phyloP scores from a whole-genome alignment of 208 protist species.

The Leishmania guyanensis region DNA sequence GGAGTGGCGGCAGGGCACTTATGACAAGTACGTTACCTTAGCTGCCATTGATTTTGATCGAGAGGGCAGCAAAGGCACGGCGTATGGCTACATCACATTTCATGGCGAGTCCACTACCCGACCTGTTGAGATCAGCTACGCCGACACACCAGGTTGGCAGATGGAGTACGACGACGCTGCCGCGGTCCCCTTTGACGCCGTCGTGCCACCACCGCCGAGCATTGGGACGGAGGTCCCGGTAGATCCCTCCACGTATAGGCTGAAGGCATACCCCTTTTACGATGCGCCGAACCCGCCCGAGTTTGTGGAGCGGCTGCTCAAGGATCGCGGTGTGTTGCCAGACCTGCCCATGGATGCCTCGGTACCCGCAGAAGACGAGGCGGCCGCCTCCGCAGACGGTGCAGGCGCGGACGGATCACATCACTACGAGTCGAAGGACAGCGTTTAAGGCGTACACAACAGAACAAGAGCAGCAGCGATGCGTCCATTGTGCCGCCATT shows the following conservation, averaged over 20 bases:
- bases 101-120: conserved; percentile 83
- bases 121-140: conserved; percentile 75
- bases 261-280: conserved; percentile 89
- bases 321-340: conserved; percentile 87
- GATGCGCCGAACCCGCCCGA: conserved; percentile 87
- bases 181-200: conserved; percentile 64
- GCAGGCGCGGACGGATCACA: conserved; percentile 40
- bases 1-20: conserved; percentile 89
- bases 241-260: conserved; percentile 58
- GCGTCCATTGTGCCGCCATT: not conserved
- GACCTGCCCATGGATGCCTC: conserved; percentile 69
- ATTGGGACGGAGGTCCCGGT: conserved; percentile 90
- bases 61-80: conserved; percentile 75
- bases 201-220: conserved; percentile 78
- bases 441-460: conserved; percentile 26
- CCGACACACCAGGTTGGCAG: conserved; percentile 78
- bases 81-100: conserved; percentile 90
- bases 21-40: conserved; percentile 89
- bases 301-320: conserved; percentile 87
- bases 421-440: conserved; percentile 34
- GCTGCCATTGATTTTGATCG: conserved; percentile 79
- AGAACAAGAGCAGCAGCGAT: conserved; percentile 12
- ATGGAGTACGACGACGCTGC: conserved; percentile 60
- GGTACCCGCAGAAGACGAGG: conserved; percentile 22
- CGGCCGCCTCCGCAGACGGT: not conserved